Evolutionary conservation across 371 early-diverging fungal species (phyloP).

Genomic region (Quaeritorhiza haematococci): DNA sequence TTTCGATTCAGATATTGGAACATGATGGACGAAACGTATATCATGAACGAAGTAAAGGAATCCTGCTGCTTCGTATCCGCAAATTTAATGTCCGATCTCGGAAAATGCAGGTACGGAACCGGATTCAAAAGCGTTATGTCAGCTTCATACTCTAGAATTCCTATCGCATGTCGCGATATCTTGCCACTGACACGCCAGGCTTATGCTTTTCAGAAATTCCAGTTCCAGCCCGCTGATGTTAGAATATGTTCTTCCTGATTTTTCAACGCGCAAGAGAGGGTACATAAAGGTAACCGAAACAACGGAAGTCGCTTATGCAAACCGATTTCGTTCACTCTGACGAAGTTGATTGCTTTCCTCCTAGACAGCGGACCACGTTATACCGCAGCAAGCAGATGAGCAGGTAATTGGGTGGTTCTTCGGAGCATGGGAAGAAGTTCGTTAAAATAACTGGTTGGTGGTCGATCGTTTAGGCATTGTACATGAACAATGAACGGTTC

Average conservation of each 20-base stretch:
- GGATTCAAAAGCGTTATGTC: neutral
- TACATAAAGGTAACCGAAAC: conserved; percentile 42
- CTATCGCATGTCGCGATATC: too few relatives aligned
- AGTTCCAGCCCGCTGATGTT: conserved; percentile 50
- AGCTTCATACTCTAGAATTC: too few relatives aligned
- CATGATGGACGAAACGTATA: conserved; percentile 87
- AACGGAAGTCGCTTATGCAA: too few relatives aligned
- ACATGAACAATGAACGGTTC: conserved; percentile 80
- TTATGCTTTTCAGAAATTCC: too few relatives aligned
- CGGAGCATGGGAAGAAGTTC: too few relatives aligned
- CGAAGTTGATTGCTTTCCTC: too few relatives aligned
- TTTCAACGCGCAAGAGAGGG: conserved; percentile 54
- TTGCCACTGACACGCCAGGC: too few relatives aligned
- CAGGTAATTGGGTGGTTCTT: conserved; percentile 15
- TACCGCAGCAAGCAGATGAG: neutral
- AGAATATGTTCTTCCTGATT: conserved; percentile 81
- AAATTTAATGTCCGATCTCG: conserved; percentile 61
- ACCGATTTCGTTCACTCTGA: too few relatives aligned
- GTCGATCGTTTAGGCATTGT: conserved; percentile 50
- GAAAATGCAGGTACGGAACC: conserved; percentile 50
- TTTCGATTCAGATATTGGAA: conserved; percentile 59
- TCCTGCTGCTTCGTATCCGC: conserved; percentile 73
- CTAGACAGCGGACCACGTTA: neutral
- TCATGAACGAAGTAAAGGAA: conserved; percentile 80
- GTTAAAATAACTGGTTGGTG: conserved; percentile 27